phyloP scores from a whole-genome alignment of 805 yeast genomes.

The Kurtzmaniella cleridarum region DNA sequence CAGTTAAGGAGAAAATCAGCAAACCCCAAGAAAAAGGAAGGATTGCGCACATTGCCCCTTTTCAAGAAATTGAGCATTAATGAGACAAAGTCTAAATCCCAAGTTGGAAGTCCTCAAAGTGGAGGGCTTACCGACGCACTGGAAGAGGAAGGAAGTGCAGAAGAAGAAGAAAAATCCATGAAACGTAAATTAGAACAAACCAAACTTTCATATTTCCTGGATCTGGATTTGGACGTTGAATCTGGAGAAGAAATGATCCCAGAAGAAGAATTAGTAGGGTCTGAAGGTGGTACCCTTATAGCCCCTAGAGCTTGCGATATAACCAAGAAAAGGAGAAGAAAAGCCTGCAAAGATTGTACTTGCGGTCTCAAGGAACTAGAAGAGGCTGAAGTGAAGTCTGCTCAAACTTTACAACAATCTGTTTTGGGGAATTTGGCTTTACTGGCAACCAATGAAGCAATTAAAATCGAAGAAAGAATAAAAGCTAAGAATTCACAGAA shows the following conservation, averaged over 20 bases:
- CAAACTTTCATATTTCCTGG: constrained; percentile 53
- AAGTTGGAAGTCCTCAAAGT: constrained; percentile 4
- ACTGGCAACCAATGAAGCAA: constrained; percentile 50
- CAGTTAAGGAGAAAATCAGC: constrained; percentile 18
- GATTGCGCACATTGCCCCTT: constrained; percentile 9
- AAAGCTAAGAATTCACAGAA: constrained; percentile 26
- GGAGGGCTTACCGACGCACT: constrained; percentile 42
- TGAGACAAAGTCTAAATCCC: constrained; percentile 5
- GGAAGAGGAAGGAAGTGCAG: constrained; percentile 33
- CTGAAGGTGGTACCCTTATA: constrained; percentile 27
- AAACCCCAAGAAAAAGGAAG: not conserved
- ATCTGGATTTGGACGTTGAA: constrained; percentile 43
- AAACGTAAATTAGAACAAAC: constrained; percentile 40
- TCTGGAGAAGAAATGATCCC: constrained; percentile 47
- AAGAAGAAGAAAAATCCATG: constrained; percentile 34
- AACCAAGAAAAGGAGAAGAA: constrained; percentile 59
- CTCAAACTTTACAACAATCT: constrained; percentile 39
- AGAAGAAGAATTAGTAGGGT: constrained; percentile 37
- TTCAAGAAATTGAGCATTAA: constrained; percentile 11
- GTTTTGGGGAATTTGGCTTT: constrained; percentile 44
- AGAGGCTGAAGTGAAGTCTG: constrained; percentile 51
- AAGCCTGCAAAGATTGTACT: constrained; percentile 97
- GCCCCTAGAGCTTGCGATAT: constrained; percentile 57
- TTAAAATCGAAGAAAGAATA: constrained; percentile 47
- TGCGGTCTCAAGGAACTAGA: constrained; percentile 93